Conservation (phyloP, 208 protist genomes). For the Porcisia deanei region DNA sequence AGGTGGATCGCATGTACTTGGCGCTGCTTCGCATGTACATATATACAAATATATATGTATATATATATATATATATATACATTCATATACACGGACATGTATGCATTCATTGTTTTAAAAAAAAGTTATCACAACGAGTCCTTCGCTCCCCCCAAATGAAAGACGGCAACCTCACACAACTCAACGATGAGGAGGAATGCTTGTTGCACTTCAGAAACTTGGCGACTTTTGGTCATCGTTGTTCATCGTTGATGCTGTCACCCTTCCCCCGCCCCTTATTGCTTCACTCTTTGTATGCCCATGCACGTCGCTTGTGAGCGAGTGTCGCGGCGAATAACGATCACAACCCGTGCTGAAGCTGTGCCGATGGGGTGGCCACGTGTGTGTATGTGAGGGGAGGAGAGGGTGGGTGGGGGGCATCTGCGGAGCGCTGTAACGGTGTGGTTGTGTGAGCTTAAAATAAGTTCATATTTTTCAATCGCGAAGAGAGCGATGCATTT, state of each 20-base stretch:
- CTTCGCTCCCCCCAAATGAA: no score
- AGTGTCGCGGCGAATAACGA: background rate
- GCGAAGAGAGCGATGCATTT: no score
- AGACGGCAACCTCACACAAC: background rate
- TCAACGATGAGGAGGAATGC: background rate
- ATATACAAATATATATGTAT: constrained; percentile 5
- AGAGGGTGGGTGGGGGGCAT: no score
- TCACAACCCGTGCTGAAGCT: background rate
- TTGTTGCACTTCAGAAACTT: background rate
- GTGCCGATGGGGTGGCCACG: background rate
- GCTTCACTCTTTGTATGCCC: constrained; percentile 5
- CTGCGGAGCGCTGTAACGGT: no score
- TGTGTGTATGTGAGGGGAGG: background rate
- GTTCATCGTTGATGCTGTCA: background rate
- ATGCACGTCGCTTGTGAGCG: background rate
- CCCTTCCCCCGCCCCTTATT: background rate
- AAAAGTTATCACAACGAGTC: no score
- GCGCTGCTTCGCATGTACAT: no score
- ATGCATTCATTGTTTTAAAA: background rate
- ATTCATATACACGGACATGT: background rate
- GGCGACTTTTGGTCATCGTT: background rate
- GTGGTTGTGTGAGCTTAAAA: no score
- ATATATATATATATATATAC: constrained; percentile 17
- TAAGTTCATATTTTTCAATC: no score
- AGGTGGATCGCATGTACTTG: no score